These are phyloP conservation scores for Cymbidium sinense DNA, from an alignment of 106 monocot species.

Conservation along the genomic window DNA sequence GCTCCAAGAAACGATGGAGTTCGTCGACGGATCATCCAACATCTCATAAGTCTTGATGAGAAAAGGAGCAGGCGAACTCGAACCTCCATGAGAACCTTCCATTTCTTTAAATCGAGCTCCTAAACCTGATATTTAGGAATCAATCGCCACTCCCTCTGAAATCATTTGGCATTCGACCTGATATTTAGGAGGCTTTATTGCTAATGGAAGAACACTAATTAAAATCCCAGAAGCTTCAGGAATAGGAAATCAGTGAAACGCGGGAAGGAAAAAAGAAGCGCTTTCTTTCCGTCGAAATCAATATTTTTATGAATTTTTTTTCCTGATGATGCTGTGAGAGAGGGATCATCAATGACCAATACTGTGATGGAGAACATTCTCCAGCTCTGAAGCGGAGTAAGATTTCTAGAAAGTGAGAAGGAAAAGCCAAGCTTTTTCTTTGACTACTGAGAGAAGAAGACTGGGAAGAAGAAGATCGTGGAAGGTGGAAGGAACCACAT, in stretches of 20 bases:
- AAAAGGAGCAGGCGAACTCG: conserved; percentile 16
- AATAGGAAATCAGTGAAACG: background rate
- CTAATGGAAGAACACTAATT: background rate
- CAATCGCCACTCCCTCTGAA: background rate
- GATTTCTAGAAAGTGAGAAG: background rate
- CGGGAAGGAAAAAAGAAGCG: background rate
- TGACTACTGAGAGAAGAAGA: background rate
- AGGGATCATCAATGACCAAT: background rate
- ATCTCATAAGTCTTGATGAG: conserved; percentile 19
- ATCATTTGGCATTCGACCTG: background rate
- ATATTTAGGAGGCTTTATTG: background rate
- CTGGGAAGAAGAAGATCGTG: background rate
- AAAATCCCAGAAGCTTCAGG: background rate
- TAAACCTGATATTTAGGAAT: background rate
- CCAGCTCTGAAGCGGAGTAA: background rate
- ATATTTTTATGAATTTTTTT: background rate
- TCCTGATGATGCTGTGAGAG: background rate
- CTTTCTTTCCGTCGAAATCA: background rate
- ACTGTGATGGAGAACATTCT: background rate
- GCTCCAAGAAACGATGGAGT: conserved; percentile 21
- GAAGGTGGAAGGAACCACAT: background rate
- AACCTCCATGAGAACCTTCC: conserved; percentile 11
- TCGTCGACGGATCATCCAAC: conserved; percentile 22
- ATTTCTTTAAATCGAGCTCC: background rate
- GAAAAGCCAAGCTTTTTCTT: background rate